Evolutionary conservation across 805 yeast genomes (phyloP).

Genomic region (Myxozyma neotropica): DNA sequence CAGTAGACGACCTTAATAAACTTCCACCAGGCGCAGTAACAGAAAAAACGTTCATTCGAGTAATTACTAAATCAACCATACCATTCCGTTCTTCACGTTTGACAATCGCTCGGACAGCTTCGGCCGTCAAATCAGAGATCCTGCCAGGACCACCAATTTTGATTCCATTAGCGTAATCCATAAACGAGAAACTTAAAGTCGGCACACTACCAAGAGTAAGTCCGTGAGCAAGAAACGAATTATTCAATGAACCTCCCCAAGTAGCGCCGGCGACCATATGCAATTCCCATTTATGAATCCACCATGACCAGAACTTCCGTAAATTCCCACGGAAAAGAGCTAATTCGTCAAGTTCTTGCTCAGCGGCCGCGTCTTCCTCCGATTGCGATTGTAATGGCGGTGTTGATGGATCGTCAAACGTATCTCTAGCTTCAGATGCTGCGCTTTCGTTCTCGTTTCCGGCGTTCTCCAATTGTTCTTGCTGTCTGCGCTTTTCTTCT

Average conservation of each 20-base stretch:
- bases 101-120: slow-evolving; percentile 28
- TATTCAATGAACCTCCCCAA: slow-evolving; percentile 27
- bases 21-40: slow-evolving; percentile 28
- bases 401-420: not conserved
- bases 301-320: slow-evolving; percentile 33
- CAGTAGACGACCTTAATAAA: slow-evolving; percentile 1
- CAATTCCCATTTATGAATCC: slow-evolving; percentile 35
- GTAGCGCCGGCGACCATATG: slow-evolving; percentile 22
- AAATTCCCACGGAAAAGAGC: slow-evolving; percentile 20
- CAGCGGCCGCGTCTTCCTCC: slow-evolving; percentile 4
- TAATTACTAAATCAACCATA: slow-evolving; percentile 29
- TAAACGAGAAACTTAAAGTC: slow-evolving; percentile 31
- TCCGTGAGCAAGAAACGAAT: slow-evolving; percentile 21
- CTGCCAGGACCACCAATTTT: slow-evolving; percentile 20
- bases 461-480: not conserved
- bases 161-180: slow-evolving; percentile 31
- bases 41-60: slow-evolving; percentile 26
- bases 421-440: not conserved
- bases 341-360: slow-evolving; percentile 10
- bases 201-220: slow-evolving; percentile 27
- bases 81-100: slow-evolving; percentile 31
- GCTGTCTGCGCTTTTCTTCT: not conserved
- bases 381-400: not conserved
- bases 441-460: not conserved
- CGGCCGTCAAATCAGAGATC: slow-evolving; percentile 25